phyloP scores from a whole-genome alignment of 176 grass and related monocot species.

The Areca catechu region DNA sequence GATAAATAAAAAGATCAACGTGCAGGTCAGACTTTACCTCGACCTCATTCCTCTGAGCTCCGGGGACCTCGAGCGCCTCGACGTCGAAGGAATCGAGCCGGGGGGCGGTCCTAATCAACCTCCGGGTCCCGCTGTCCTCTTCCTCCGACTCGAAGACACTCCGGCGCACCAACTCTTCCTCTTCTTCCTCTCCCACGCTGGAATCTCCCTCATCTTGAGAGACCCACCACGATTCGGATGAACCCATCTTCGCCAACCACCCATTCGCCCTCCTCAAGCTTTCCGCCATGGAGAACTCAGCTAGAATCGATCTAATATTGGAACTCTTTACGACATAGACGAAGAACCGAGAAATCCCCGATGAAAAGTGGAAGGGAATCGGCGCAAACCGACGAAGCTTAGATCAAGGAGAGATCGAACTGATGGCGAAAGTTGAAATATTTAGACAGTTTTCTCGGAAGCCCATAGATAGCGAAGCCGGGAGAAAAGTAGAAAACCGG shows the following conservation, averaged over 20 bases:
- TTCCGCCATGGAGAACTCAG: not conserved
- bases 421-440: too few relatives aligned
- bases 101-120: slow-evolving; percentile 53
- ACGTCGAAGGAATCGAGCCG: slow-evolving; percentile 80
- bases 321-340: not conserved
- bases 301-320: not conserved
- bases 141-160: slow-evolving; percentile 6
- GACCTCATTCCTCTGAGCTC: slow-evolving; percentile 27
- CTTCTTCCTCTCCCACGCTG: slow-evolving; percentile 25
- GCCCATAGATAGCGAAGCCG: too few relatives aligned
- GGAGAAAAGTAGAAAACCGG: too few relatives aligned
- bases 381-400: too few relatives aligned
- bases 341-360: not conserved
- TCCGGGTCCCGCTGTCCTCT: slow-evolving; percentile 21
- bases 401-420: too few relatives aligned
- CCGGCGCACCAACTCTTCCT: not conserved
- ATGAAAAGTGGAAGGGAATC: too few relatives aligned
- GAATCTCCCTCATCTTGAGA: slow-evolving; percentile 29
- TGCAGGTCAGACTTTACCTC: slow-evolving; percentile 23
- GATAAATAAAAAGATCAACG: slow-evolving; percentile 21
- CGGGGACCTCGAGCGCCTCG: slow-evolving; percentile 71
- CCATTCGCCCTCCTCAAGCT: slow-evolving; percentile 7
- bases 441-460: too few relatives aligned
- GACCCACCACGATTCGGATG: slow-evolving; percentile 29
- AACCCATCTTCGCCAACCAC: not conserved